A percentile compares a stretch with the other conserved stretches of the same genome.
Conservation (phyloP, 352 stramenopile genomes). For the Hyaloperonospora arabidopsidis region DNA sequence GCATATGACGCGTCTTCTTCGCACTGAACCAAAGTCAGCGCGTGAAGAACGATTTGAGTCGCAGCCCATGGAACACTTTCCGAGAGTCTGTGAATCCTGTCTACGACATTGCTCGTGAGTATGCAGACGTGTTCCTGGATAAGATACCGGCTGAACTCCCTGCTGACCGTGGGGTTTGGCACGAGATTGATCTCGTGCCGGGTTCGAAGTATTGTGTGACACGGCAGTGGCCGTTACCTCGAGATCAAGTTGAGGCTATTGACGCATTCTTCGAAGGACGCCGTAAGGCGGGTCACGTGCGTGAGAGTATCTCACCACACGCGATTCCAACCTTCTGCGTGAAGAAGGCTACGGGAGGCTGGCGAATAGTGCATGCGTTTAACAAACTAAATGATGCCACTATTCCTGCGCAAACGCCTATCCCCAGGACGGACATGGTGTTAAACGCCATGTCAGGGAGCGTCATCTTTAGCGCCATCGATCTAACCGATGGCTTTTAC, state of each 20-base stretch:
- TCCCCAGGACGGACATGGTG: too few relatives aligned
- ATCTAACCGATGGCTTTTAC: too few relatives aligned
- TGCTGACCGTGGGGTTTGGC: not conserved
- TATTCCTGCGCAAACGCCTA: too few relatives aligned
- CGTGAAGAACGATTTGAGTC: too few relatives aligned
- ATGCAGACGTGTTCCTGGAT: not conserved
- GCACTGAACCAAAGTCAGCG: too few relatives aligned
- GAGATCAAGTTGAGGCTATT: slow-evolving; percentile 1
- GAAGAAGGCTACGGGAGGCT: not conserved
- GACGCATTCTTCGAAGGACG: not conserved
- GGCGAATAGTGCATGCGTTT: too few relatives aligned
- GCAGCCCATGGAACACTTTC: too few relatives aligned
- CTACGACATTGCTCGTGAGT: not conserved
- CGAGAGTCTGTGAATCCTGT: too few relatives aligned
- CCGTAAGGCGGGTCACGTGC: not conserved
- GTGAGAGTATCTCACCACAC: not conserved
- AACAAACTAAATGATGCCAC: too few relatives aligned
- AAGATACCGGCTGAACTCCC: not conserved
- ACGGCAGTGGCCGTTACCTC: not conserved
- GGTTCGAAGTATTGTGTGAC: not conserved
- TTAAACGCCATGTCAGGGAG: too few relatives aligned
- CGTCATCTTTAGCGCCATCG: too few relatives aligned
- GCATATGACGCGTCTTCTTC: too few relatives aligned
- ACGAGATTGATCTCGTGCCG: slow-evolving; percentile 3
- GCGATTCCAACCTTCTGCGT: not conserved